Evolutionary conservation across 2,329 filamentous ascomycete genomes (phyloP).

Genomic region (Pseudofabraea citricarpa): DNA sequence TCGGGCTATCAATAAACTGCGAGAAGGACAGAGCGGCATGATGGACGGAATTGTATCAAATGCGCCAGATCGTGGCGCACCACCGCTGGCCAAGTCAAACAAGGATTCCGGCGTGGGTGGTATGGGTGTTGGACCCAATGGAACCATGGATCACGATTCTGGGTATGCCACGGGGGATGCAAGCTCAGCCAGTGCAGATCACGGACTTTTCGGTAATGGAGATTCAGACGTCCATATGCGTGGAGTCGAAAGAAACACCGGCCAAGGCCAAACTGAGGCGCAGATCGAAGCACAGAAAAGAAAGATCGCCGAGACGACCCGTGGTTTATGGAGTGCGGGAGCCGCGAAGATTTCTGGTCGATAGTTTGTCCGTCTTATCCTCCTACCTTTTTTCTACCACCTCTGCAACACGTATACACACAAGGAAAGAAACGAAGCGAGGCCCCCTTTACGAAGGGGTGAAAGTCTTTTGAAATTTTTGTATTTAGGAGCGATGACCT

Average conservation of each 20-base stretch:
- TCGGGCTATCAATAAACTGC: conserved; percentile 65
- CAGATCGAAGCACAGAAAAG: conserved; percentile 38
- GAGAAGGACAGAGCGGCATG: conserved; percentile 53
- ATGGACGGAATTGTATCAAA: conserved; percentile 56
- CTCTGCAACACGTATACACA: too few relatives aligned
- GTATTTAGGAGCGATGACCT: too few relatives aligned
- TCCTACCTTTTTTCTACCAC: too few relatives aligned
- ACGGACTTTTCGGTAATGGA: conserved; percentile 4
- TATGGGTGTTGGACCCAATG: conserved; percentile 15
- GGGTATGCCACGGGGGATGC: conserved; percentile 16
- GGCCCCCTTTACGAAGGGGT: too few relatives aligned
- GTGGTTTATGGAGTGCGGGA: conserved; percentile 49
- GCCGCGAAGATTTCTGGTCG: conserved; percentile 17
- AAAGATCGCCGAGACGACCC: conserved; percentile 57
- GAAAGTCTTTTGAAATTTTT: too few relatives aligned
- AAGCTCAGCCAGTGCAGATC: neutral
- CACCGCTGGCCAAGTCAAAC: conserved; percentile 29
- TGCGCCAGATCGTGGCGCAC: conserved; percentile 40
- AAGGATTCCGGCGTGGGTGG: conserved; percentile 40
- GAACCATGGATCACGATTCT: conserved; percentile 22
- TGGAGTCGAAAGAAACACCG: conserved; percentile 21
- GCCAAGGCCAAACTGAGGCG: conserved; percentile 28
- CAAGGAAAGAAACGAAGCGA: too few relatives aligned
- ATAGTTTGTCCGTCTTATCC: too few relatives aligned
- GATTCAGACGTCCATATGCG: conserved; percentile 18